Evolutionary conservation across 768 basidiomycete species (phyloP).

Genomic region (Lactarius indigo): DNA sequence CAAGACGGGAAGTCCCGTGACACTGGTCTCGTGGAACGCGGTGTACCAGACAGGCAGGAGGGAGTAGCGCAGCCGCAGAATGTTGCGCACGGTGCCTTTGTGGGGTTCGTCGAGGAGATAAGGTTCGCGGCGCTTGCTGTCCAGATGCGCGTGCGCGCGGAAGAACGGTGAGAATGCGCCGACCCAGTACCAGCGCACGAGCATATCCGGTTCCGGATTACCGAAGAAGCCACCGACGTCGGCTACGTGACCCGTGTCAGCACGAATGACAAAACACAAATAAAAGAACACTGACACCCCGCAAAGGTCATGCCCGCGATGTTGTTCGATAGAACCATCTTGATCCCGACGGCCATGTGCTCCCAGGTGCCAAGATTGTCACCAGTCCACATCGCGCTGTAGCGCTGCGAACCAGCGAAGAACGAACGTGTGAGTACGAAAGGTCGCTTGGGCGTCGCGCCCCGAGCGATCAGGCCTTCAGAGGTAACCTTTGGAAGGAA

Average conservation of each 20-base stretch:
- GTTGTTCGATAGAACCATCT: conserved; percentile 87
- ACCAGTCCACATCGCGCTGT: conserved; percentile 98
- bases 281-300: conserved; percentile 61
- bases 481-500: conserved; percentile 80
- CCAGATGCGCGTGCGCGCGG: conserved; percentile 96
- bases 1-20: conserved; percentile 77
- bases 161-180: conserved; percentile 97
- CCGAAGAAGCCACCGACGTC: conserved; percentile 99
- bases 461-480: conserved; percentile 73
- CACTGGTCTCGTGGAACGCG: conserved; percentile 86
- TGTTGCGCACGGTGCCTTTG: conserved; percentile 75
- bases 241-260: conserved; percentile 46
- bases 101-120: conserved; percentile 89
- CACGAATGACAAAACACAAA: conserved; percentile 1
- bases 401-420: conserved; percentile 93
- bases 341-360: conserved; percentile 89
- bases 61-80: conserved; percentile 77
- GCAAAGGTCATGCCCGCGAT: conserved; percentile 89
- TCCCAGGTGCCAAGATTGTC: conserved; percentile 98
- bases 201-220: conserved; percentile 91
- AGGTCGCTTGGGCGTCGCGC: conserved; percentile 73
- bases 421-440: conserved; percentile 96
- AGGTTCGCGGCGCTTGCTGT: conserved; percentile 96
- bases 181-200: conserved; percentile 96
- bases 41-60: conserved; percentile 96